A percentile compares a stretch with the other conserved stretches of the same genome.
These are phyloP conservation scores for Phytophthora melonis DNA, from an alignment of 352 stramenopile species.

Conservation along the genomic window DNA sequence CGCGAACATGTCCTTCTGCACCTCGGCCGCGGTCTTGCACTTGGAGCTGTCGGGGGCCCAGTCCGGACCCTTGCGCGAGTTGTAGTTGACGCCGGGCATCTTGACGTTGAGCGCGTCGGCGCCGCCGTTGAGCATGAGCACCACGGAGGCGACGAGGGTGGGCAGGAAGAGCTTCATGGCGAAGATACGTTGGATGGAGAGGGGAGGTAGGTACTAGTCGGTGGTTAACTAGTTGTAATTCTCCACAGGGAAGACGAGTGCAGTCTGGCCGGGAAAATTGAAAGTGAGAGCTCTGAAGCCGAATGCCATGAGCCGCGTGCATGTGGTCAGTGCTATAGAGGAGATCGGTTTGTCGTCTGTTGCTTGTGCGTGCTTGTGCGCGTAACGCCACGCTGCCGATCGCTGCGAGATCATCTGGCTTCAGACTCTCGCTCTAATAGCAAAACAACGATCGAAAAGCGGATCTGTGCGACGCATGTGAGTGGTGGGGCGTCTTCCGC, in stretches of 20 bases:
- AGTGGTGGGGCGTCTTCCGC: no score
- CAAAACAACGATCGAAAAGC: background rate
- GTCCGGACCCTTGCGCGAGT: conserved; percentile 58
- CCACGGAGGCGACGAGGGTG: conserved; percentile 13
- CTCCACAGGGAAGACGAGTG: no score
- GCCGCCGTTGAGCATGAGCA: conserved; percentile 23
- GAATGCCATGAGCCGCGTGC: no score
- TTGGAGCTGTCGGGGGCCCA: conserved; percentile 34
- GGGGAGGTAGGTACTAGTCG: no score
- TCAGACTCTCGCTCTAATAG: no score
- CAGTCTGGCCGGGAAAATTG: no score
- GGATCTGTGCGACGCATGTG: no score
- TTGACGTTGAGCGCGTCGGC: conserved; percentile 49
- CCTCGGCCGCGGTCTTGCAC: conserved; percentile 52
- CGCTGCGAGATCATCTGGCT: background rate
- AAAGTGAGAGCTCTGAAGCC: no score
- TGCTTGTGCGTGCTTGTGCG: background rate
- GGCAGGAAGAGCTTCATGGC: conserved; percentile 32
- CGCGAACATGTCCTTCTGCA: conserved; percentile 15
- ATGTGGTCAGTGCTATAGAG: no score
- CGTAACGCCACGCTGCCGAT: background rate
- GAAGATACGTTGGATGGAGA: no score
- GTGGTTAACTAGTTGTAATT: no score
- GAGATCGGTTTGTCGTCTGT: background rate
- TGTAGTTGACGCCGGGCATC: conserved; percentile 78